Conservation (phyloP, 352 stramenopile species). For the Pythium biforme region DNA sequence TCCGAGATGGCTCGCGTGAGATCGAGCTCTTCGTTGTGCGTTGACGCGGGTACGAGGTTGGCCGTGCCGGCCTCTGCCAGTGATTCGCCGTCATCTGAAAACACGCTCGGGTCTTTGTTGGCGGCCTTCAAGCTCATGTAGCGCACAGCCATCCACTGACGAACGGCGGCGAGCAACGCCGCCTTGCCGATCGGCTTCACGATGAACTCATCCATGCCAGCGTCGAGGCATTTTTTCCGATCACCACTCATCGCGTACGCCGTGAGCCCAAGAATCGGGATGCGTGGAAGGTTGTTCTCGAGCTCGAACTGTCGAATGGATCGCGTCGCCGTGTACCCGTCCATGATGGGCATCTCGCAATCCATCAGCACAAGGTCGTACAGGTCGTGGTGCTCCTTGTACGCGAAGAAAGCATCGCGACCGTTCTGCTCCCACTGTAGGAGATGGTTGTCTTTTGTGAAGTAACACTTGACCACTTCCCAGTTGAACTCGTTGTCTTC, state of each 20-base stretch:
- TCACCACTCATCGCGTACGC: conserved; percentile 86
- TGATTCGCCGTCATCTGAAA: conserved; percentile 37
- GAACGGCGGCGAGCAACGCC: conserved; percentile 59
- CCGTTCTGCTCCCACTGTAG: conserved; percentile 84
- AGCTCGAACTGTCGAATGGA: conserved; percentile 74
- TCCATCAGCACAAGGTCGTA: conserved; percentile 87
- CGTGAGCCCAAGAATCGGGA: conserved; percentile 82
- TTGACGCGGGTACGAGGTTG: conserved; percentile 69
- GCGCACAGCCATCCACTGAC: conserved; percentile 78
- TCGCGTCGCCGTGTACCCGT: conserved; percentile 71
- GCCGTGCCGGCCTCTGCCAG: conserved; percentile 25
- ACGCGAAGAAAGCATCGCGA: conserved; percentile 62
- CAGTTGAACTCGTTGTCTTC: conserved; percentile 92
- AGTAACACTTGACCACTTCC: conserved; percentile 89
- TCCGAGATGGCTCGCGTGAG: conserved; percentile 79
- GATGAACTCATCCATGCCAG: conserved; percentile 87
- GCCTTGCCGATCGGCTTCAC: conserved; percentile 83
- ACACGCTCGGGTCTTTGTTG: conserved; percentile 34
- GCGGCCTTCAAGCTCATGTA: conserved; percentile 52
- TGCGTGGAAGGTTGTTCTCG: conserved; percentile 60
- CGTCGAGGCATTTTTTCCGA: conserved; percentile 78
- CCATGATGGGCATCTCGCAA: conserved; percentile 88
- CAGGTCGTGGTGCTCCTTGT: conserved; percentile 69
- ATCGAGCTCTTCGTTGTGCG: conserved; percentile 76
- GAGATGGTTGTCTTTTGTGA: conserved; percentile 76